Percentiles rank a stretch among this genome's conserved stretches.
These are phyloP conservation scores for Spiraea crenata DNA, from an alignment of 331 rosid genomes.

Conservation along the genomic window DNA sequence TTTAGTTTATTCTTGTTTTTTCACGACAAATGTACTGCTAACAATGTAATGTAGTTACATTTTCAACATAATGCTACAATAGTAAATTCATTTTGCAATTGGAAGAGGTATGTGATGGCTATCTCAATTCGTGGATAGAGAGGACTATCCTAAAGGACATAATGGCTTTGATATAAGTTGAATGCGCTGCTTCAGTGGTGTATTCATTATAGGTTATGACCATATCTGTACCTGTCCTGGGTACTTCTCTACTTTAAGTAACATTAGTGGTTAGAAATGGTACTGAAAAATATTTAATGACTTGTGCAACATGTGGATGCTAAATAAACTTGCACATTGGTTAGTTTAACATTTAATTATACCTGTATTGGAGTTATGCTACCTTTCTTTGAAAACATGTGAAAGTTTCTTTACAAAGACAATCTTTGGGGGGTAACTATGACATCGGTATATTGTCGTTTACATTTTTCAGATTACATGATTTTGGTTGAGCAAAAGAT, in stretches of 20 bases:
- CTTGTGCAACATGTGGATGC: conserved; percentile 8
- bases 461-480: not conserved
- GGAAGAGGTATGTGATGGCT: not conserved
- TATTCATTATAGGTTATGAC: conserved; percentile 6
- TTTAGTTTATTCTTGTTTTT: not conserved
- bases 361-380: not conserved
- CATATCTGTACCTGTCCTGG: not conserved
- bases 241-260: not conserved
- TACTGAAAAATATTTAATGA: not conserved
- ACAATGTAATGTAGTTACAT: not conserved
- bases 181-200: not conserved
- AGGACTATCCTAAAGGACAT: not conserved
- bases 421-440: not conserved
- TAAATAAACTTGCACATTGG: not conserved
- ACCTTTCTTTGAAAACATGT: not conserved
- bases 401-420: conserved; percentile 1
- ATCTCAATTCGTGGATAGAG: not conserved
- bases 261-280: not conserved
- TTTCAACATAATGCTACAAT: not conserved
- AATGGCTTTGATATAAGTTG: not conserved
- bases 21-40: not conserved
- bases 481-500: not conserved
- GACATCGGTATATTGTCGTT: not conserved
- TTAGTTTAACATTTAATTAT: conserved; percentile 1
- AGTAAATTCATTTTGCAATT: not conserved